These are phyloP conservation scores for Lagenidium sp. DNA, from an alignment of 352 stramenopile species.

Conservation along the genomic window DNA sequence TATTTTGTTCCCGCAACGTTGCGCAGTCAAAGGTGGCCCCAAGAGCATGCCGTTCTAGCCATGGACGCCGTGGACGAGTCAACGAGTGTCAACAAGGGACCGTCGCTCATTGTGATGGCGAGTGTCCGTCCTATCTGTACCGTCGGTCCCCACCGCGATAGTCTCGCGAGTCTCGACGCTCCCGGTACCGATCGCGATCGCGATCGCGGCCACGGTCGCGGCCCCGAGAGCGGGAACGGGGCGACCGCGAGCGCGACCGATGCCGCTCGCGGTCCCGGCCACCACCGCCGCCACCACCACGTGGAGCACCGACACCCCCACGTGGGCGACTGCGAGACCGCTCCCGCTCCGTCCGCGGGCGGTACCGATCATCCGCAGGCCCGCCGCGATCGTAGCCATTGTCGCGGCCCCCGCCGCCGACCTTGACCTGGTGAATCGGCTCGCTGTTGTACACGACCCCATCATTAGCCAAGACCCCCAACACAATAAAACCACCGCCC, in stretches of 20 bases:
- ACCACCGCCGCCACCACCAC: constrained; percentile 8
- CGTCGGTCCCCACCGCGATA: constrained; percentile 13
- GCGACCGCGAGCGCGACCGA: constrained; percentile 24
- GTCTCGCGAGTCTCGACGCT: constrained; percentile 40
- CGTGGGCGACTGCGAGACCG: constrained; percentile 14
- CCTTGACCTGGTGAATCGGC: constrained; percentile 16
- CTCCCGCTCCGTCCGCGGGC: constrained; percentile 30
- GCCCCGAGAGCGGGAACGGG: constrained; percentile 15
- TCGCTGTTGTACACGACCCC: too few species aligned
- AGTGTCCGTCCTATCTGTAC: constrained; percentile 9
- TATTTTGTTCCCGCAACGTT: too few species aligned
- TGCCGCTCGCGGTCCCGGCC: constrained; percentile 26
- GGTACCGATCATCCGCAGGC: constrained; percentile 23
- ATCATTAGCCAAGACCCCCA: too few species aligned
- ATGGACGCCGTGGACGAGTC: too few species aligned
- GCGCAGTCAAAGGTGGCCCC: too few species aligned
- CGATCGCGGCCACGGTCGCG: constrained; percentile 25
- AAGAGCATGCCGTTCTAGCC: too few species aligned
- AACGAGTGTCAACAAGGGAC: too few species aligned
- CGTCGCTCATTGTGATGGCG: neutral
- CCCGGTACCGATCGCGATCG: constrained; percentile 17
- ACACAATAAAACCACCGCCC: too few species aligned
- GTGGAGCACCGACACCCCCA: constrained; percentile 2
- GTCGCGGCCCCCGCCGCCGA: constrained; percentile 6
- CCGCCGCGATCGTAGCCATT: neutral